Evolutionary conservation across 805 yeast genomes (phyloP).

Genomic region (Komagataella ulmi): DNA sequence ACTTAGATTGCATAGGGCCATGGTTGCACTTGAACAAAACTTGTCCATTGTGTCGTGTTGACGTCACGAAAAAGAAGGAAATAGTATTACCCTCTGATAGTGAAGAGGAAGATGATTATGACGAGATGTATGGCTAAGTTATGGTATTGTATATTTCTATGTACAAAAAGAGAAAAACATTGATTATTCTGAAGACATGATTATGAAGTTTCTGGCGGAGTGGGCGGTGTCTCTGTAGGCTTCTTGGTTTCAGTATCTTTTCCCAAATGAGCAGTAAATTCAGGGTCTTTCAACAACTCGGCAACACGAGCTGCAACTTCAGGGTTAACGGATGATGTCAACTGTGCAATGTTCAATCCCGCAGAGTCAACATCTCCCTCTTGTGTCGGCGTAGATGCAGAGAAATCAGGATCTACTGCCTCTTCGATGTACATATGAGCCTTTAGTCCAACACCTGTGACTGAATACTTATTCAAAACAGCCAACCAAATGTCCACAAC

Average conservation of each 20-base stretch:
- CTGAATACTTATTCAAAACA: slow-evolving; percentile 60
- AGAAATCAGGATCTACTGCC: slow-evolving; percentile 18
- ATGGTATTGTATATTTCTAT: background rate
- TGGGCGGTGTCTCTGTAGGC: background rate
- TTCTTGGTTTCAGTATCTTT: background rate
- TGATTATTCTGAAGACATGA: background rate
- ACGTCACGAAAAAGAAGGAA: slow-evolving; percentile 38
- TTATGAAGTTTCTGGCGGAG: background rate
- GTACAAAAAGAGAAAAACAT: background rate
- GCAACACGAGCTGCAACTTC: slow-evolving; percentile 55
- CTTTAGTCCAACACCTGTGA: slow-evolving; percentile 74
- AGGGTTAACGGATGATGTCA: slow-evolving; percentile 14
- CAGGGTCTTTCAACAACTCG: slow-evolving; percentile 58
- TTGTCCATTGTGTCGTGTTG: slow-evolving; percentile 80
- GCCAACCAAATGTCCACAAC: slow-evolving; percentile 74
- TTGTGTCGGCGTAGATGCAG: slow-evolving; percentile 11
- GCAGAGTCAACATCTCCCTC: slow-evolving; percentile 5
- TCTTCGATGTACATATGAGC: slow-evolving; percentile 52
- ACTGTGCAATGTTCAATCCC: slow-evolving; percentile 8
- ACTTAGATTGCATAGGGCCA: slow-evolving; percentile 80
- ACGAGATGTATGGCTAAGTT: slow-evolving; percentile 66
- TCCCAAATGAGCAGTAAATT: slow-evolving; percentile 21
- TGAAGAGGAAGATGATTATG: slow-evolving; percentile 53
- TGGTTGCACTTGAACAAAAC: slow-evolving; percentile 69
- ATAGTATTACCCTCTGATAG: slow-evolving; percentile 20